A percentile compares a stretch with the other conserved stretches of the same genome.
phyloP scores from a whole-genome alignment of 257 asterid species.

The Vinca minor region DNA sequence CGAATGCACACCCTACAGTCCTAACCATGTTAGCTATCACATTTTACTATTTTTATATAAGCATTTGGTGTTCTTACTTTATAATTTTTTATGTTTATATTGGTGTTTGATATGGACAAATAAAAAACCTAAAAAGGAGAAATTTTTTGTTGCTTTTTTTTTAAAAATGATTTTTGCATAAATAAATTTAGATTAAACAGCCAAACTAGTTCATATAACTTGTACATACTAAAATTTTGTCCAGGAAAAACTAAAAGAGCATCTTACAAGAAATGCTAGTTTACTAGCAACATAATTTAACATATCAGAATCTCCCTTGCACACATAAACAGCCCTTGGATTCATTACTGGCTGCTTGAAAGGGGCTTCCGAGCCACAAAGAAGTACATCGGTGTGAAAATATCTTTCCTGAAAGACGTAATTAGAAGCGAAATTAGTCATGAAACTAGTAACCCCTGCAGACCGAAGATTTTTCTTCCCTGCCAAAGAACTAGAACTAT shows the following conservation, averaged over 20 bases:
- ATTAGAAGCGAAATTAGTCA: neutral
- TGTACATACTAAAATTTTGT: neutral
- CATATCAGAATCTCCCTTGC: neutral
- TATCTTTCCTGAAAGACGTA: slow-evolving; percentile 66
- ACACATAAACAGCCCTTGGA: neutral
- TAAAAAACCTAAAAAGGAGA: no score
- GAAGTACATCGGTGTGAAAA: slow-evolving; percentile 91
- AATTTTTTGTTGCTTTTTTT: no score
- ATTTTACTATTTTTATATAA: no score
- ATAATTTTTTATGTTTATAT: no score
- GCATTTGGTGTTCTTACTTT: no score
- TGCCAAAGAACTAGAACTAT: no score
- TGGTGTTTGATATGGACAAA: no score
- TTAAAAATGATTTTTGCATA: no score
- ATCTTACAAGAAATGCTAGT: neutral
- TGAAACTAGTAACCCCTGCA: neutral
- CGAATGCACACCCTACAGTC: no score
- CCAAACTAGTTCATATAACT: neutral
- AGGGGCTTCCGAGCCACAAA: slow-evolving; percentile 77
- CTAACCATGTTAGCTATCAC: no score
- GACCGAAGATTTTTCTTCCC: neutral
- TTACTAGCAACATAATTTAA: neutral
- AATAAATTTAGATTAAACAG: no score
- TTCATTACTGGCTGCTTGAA: slow-evolving; percentile 16
- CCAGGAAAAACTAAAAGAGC: neutral